These are phyloP conservation scores for Crotalaria pallida DNA, from an alignment of 306 rosid species.

Conservation along the genomic window DNA sequence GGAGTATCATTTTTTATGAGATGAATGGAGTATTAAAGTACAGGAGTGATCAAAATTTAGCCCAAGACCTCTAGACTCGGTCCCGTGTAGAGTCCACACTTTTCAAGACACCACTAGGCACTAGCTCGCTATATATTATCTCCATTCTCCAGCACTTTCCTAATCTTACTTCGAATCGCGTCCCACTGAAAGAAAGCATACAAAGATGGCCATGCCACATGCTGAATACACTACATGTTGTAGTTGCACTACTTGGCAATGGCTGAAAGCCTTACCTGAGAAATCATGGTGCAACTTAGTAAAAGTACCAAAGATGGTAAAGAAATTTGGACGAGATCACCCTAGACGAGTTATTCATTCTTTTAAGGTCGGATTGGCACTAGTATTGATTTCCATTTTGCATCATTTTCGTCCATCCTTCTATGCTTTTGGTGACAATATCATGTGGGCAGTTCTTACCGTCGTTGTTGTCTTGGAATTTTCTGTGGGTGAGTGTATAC, in stretches of 20 bases:
- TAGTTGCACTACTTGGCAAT: neutral
- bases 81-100: neutral
- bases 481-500: slow-evolving; percentile 52
- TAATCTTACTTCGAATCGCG: neutral
- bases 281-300: slow-evolving; percentile 22
- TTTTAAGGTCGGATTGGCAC: slow-evolving; percentile 57
- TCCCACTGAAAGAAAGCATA: neutral
- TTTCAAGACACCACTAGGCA: neutral
- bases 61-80: too few relatives aligned
- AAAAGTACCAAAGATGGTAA: slow-evolving; percentile 13
- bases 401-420: slow-evolving; percentile 52
- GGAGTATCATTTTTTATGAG: too few relatives aligned
- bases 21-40: too few relatives aligned
- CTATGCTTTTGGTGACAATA: slow-evolving; percentile 52
- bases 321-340: slow-evolving; percentile 49
- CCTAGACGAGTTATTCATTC: slow-evolving; percentile 69
- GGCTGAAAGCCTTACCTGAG: slow-evolving; percentile 14
- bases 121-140: neutral
- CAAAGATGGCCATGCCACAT: slow-evolving; percentile 10
- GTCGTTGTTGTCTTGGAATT: slow-evolving; percentile 67
- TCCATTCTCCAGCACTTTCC: neutral
- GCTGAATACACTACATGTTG: neutral
- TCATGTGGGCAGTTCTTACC: slow-evolving; percentile 72
- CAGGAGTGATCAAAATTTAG: too few relatives aligned
- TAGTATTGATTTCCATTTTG: slow-evolving; percentile 47